Evolutionary conservation across 371 early-diverging fungal genomes (phyloP), one percentile per base, ranked within the genome.

Genomic region (Actinomortierella wolfii): DNA sequence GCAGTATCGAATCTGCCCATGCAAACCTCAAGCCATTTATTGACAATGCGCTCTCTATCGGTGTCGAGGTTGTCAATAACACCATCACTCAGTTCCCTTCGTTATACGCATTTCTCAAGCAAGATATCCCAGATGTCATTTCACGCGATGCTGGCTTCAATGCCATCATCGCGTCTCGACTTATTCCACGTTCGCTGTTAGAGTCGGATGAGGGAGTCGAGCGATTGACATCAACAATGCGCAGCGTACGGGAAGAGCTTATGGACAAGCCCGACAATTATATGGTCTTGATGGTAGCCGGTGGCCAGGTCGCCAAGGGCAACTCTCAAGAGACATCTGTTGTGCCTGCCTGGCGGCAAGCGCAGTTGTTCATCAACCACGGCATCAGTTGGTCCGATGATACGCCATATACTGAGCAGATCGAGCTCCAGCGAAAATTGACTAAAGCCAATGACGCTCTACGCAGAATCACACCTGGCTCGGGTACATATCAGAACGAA

Each of bases 401-500:
- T 14, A 42, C 39, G 9, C 53, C 70, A 0, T 39, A 47, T 24
- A 59, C 44, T 21, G 26, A 29, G 13, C 28, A 39, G 28, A 15
- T n/a, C 20, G 59, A 1, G 5, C 24, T 57, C 9, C 48, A 42
- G 8, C 20, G 43, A 11, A 25, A n/a, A 2, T 9, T 55, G 24
- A 41, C 59, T 15, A 45, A 60, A 3, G 23, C 40, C 8, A 42
- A 28, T 14, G 57, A 26, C 25, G 26, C 18, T 25, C 50, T 55
- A 2, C 61, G 46, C 23, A 11, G 28, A n/a, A 46, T 56, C 8
- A 71, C 56, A 17, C 40, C 34, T 6, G 34, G 34, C 11, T 34
- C 34, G 34, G 76, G 70, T 23, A 61, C 64, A 0, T 77, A 79
- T 50, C 23, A 63, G 15, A 79, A 79, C 59, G 76, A 77, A 58